Conservation (phyloP, 2,329 filamentous ascomycete species). For the Pseudocercospora fijiensis region DNA sequence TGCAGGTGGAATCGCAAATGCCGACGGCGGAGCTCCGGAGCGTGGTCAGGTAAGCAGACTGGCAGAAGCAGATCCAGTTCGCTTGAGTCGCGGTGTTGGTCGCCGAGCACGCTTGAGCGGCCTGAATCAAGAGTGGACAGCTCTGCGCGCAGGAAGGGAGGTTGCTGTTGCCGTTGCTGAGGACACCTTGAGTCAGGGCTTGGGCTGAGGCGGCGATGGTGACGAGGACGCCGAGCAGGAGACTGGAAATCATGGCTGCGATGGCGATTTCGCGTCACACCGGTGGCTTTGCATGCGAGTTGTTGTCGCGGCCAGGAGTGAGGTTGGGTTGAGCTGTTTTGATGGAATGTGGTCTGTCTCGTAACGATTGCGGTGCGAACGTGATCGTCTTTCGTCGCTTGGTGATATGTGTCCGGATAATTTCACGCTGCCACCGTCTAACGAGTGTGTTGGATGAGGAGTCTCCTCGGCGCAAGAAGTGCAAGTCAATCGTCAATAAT, state of each 20-base stretch:
- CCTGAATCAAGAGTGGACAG: conserved; percentile 51
- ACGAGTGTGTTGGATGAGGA: not conserved
- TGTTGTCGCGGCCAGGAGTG: not conserved
- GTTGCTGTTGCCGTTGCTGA: conserved; percentile 36
- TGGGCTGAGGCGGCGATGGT: conserved; percentile 9
- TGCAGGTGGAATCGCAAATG: conserved; percentile 59
- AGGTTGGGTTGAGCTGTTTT: no score
- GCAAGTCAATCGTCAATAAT: not conserved
- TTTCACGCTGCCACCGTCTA: not conserved
- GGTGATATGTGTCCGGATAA: not conserved
- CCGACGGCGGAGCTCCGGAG: conserved; percentile 53
- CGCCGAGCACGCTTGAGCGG: conserved; percentile 66
- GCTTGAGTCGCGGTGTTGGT: conserved; percentile 47
- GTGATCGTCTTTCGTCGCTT: not conserved
- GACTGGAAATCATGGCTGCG: not conserved
- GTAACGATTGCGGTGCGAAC: no score
- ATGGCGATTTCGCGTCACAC: not conserved
- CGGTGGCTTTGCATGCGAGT: not conserved
- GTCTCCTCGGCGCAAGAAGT: not conserved
- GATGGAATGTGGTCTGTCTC: not conserved
- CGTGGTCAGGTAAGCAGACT: conserved; percentile 57
- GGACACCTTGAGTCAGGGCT: conserved; percentile 32
- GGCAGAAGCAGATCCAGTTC: conserved; percentile 72
- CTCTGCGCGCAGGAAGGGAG: conserved; percentile 40
- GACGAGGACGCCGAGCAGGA: not conserved